These are phyloP conservation scores for Fusarium musae DNA, from an alignment of 2,329 filamentous ascomycete species.

Conservation along the genomic window DNA sequence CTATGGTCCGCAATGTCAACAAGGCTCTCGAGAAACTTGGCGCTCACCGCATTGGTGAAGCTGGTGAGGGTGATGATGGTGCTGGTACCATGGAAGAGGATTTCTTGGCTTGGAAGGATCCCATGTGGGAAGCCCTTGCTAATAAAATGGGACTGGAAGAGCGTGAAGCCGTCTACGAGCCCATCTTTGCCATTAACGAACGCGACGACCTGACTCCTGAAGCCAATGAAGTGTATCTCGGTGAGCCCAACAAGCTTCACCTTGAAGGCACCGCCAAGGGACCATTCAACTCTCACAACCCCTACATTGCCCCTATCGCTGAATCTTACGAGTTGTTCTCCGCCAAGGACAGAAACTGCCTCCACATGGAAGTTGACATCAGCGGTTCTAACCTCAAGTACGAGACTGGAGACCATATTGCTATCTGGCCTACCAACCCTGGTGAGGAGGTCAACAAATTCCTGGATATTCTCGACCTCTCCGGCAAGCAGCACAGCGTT, in stretches of 20 bases:
- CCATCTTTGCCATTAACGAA: constrained; percentile 85
- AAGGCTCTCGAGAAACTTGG: constrained; percentile 84
- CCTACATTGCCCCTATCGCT: constrained; percentile 92
- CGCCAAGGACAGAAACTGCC: constrained; percentile 89
- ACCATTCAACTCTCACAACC: constrained; percentile 96
- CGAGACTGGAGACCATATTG: constrained; percentile 97
- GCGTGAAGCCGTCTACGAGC: constrained; percentile 95
- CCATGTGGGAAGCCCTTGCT: constrained; percentile 92
- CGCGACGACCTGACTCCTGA: constrained; percentile 78
- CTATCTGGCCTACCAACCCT: constrained; percentile 95
- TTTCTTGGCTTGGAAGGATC: constrained; percentile 98
- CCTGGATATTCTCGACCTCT: constrained; percentile 79
- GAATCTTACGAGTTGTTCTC: constrained; percentile 93
- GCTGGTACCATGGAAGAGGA: constrained; percentile 99
- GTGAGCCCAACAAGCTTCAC: constrained; percentile 96
- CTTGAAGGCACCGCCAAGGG: constrained; percentile 85
- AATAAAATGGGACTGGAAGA: constrained; percentile 90
- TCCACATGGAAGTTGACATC: constrained; percentile 96
- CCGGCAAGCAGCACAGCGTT: constrained; percentile 81
- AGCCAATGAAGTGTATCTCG: constrained; percentile 86
- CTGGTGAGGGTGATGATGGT: constrained; percentile 96
- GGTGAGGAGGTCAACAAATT: constrained; percentile 93
- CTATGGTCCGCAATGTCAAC: constrained; percentile 94
- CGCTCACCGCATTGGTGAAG: constrained; percentile 83
- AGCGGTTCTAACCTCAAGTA: constrained; percentile 90